Evolutionary conservation across 805 yeast genomes (phyloP).

Genomic region (Starmerella bombicola): DNA sequence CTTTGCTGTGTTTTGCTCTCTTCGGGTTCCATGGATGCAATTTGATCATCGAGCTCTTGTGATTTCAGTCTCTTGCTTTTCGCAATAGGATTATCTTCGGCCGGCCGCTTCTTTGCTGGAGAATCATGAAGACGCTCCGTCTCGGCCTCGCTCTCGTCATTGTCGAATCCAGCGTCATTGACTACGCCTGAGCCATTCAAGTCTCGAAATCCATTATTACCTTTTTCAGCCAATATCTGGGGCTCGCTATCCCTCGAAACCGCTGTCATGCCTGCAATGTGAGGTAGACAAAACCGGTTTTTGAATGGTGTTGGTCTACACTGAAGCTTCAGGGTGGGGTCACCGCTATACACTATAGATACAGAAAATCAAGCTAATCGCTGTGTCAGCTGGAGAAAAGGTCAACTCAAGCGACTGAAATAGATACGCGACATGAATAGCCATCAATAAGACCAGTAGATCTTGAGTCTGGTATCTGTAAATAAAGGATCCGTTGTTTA

Average conservation of each 20-base stretch:
- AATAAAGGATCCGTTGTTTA: too few species aligned
- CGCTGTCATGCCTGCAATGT: not conserved
- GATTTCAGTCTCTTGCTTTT: not conserved
- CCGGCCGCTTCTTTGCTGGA: constrained; percentile 26
- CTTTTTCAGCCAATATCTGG: not conserved
- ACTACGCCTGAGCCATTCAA: not conserved
- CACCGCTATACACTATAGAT: too few species aligned
- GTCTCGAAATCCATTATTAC: not conserved
- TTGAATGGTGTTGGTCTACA: too few species aligned
- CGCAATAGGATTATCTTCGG: constrained; percentile 2
- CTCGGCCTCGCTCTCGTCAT: constrained; percentile 65
- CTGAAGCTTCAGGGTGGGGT: too few species aligned
- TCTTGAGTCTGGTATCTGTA: too few species aligned
- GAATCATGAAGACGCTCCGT: constrained; percentile 68
- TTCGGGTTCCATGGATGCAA: not conserved
- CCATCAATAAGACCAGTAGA: too few species aligned
- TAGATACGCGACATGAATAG: too few species aligned
- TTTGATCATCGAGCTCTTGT: not conserved
- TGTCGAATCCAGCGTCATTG: constrained; percentile 6
- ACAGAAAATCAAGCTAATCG: too few species aligned
- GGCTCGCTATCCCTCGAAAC: not conserved
- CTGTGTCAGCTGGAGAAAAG: too few species aligned
- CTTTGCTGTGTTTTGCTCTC: not conserved
- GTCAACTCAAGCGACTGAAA: too few species aligned
- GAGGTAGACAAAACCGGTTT: too few species aligned